Conservation (phyloP, 768 basidiomycete genomes). For the Phlebiopsis gigantea region DNA sequence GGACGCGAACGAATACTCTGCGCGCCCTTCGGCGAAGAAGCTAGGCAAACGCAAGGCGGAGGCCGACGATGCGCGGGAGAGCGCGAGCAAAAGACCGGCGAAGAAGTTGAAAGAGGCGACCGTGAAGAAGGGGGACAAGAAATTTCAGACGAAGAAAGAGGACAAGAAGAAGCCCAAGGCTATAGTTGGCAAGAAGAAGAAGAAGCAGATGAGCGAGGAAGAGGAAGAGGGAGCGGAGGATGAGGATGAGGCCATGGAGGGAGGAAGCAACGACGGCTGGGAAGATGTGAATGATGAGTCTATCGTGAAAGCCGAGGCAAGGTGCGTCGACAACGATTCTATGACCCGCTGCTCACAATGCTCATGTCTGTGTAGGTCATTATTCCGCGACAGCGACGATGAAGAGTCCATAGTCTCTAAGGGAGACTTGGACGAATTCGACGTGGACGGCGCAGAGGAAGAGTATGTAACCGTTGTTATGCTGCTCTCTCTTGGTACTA, state of each 20-base stretch:
- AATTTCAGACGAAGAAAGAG: constrained; percentile 13
- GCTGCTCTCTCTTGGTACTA: neutral
- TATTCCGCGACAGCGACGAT: constrained; percentile 45
- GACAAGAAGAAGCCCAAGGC: neutral
- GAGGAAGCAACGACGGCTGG: constrained; percentile 43
- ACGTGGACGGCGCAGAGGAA: constrained; percentile 39
- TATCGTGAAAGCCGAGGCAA: constrained; percentile 37
- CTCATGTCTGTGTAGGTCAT: constrained; percentile 28
- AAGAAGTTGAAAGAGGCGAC: constrained; percentile 22
- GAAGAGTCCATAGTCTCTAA: constrained; percentile 30
- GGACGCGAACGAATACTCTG: constrained; percentile 29
- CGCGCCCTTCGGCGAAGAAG: constrained; percentile 42
- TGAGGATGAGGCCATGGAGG: constrained; percentile 28
- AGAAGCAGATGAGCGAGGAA: constrained; percentile 5
- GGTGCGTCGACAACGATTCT: constrained; percentile 26
- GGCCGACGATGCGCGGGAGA: constrained; percentile 16
- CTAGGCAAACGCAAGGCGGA: constrained; percentile 73
- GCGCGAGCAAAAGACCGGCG: constrained; percentile 18
- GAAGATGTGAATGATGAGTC: constrained; percentile 53
- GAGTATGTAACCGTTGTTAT: constrained; percentile 30
- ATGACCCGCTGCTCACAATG: constrained; percentile 6
- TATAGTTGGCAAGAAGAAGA: neutral
- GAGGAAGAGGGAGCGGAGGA: constrained; percentile 22
- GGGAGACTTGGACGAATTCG: constrained; percentile 46
- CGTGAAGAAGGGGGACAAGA: constrained; percentile 15